These are phyloP conservation scores for Neonectria ditissima DNA, from an alignment of 2,329 filamentous ascomycete genomes.

Conservation along the genomic window DNA sequence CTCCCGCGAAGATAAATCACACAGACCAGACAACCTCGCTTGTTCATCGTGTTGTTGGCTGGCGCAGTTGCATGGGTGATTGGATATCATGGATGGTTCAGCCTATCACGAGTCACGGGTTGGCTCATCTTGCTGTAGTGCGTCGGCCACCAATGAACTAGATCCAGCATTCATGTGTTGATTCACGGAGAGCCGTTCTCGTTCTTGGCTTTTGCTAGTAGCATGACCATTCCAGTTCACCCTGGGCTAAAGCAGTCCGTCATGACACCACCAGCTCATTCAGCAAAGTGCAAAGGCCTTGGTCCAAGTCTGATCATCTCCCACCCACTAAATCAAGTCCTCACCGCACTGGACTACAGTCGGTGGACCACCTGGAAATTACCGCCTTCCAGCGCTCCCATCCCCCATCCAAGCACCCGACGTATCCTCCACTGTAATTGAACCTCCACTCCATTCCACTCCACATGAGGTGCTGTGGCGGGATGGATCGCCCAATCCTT, in stretches of 20 bases:
- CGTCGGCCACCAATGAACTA: slow-evolving; percentile 5
- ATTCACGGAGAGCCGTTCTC: background rate
- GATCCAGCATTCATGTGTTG: background rate
- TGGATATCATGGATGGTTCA: slow-evolving; percentile 2
- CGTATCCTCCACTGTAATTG: slow-evolving; percentile 38
- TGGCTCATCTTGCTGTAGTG: too few relatives aligned
- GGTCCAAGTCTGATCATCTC: background rate
- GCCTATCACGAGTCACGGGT: too few relatives aligned
- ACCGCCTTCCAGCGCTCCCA: background rate
- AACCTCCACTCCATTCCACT: slow-evolving; percentile 26
- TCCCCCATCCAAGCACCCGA: slow-evolving; percentile 17
- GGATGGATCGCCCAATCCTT: slow-evolving; percentile 39
- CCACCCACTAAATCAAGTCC: background rate
- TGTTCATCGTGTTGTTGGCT: background rate
- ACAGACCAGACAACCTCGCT: background rate
- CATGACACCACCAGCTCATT: slow-evolving; percentile 16
- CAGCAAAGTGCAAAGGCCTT: too few relatives aligned
- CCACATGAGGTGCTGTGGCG: slow-evolving; percentile 3
- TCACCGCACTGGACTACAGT: background rate
- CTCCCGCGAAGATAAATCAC: background rate
- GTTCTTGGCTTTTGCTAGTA: background rate
- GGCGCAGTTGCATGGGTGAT: background rate
- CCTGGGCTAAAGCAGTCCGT: background rate
- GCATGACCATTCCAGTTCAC: background rate
- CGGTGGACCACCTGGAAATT: background rate